Base-by-base conservation (phyloP, 2,329 filamentous ascomycete species). In the Neophaeococcomyces aloes region DNA sequence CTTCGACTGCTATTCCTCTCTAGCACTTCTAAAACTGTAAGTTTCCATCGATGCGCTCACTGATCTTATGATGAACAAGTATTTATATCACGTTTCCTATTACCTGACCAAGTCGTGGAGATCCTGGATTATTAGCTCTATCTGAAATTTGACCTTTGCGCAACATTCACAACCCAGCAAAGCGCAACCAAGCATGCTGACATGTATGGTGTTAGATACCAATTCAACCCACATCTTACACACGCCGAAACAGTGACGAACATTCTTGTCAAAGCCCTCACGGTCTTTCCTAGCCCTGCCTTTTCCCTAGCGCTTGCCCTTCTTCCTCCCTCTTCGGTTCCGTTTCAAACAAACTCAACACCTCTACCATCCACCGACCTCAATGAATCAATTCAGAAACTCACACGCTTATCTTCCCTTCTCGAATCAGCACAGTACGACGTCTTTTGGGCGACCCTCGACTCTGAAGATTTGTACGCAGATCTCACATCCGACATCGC, bases 221-320 rank as follows among this genome's bases (percentile, higher is more conserved):
- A 98, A 72, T 94, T 98, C 72, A 98, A 98, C 78, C 91, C 91
- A 41, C 88, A 96, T 73, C 86, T 94, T 57, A 81, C 88, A 62
- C 89, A 91, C 72, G 85, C 94, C 62, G 91, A 98, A 68, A 86
- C 89, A 61, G 87, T 91, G 67, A 96, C 91, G 74, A 96, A 96
- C 76, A 84, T 96, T 70, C 86, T 98, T 65, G 88, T 94, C 74
- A 98, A 96, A 75, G 78, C 88, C 55, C 81, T 98, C 63, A 94
- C 89, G 56, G 85, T 94, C 70, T 98, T 98, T 75, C 91, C 91
- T 53, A 88, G 85, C 15, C 80, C 91, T 34, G 88, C 96, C 67
- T 98, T 96, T 79, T 82, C 81, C 57, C 86, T 96, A 58, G 83
- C 84, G 59, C 81, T 98, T 50, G 86, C 94, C 62, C 86, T 98